These are phyloP conservation scores for Podaxis pistillaris DNA, from an alignment of 768 basidiomycete genomes.

Conservation along the genomic window DNA sequence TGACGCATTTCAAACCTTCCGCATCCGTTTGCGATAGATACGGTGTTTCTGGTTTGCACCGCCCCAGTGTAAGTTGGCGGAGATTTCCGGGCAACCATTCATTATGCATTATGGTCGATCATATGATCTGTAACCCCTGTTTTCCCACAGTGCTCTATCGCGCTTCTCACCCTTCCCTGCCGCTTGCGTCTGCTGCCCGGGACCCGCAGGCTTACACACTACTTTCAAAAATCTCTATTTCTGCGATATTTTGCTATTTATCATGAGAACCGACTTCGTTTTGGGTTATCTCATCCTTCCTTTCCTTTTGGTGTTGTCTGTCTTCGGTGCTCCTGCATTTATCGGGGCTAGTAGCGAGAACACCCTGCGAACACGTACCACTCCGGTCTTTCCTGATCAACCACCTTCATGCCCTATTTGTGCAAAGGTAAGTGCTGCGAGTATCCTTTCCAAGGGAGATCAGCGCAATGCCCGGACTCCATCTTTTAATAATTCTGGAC, in stretches of 20 bases:
- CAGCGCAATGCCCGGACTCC: no score
- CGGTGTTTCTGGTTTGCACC: no score
- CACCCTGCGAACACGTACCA: constrained; percentile 24
- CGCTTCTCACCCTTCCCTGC: neutral
- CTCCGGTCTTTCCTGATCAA: constrained; percentile 50
- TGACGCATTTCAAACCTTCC: no score
- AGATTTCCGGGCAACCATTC: no score
- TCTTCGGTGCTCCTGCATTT: constrained; percentile 2
- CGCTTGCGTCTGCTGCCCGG: neutral
- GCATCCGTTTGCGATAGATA: no score
- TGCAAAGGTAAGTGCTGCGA: constrained; percentile 33
- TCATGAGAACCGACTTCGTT: neutral
- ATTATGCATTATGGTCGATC: neutral
- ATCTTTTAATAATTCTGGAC: no score
- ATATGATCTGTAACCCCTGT: neutral
- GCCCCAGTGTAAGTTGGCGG: no score
- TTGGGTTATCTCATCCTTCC: neutral
- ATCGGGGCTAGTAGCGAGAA: neutral
- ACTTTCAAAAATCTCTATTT: neutral
- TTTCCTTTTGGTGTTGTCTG: constrained; percentile 1
- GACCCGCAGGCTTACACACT: neutral
- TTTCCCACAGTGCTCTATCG: neutral
- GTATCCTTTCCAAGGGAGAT: no score
- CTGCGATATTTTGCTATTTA: neutral
- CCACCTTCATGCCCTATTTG: constrained; percentile 63